Percentiles rank a stretch among this genome's conserved stretches.
These are phyloP conservation scores for Pyrenophora tritici-repentis DNA, from an alignment of 2,329 filamentous ascomycete genomes.

Conservation along the genomic window DNA sequence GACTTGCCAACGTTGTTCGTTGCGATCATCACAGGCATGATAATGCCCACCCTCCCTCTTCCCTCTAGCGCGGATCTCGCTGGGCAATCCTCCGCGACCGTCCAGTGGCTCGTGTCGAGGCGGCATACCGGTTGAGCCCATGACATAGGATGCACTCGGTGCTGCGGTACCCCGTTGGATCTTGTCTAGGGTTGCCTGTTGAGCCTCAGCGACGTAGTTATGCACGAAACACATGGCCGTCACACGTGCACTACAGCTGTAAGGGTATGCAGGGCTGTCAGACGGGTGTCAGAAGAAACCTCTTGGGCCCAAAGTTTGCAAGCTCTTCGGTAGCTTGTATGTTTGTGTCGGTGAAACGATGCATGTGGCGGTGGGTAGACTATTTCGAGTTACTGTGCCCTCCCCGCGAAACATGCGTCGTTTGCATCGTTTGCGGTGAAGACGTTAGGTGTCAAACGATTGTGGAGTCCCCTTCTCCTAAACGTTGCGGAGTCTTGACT, in stretches of 20 bases:
- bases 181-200: constrained; percentile 5
- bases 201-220: neutral
- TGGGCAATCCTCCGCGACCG: constrained; percentile 5
- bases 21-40: constrained; percentile 6
- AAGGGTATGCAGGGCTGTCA: constrained; percentile 9
- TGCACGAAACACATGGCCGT: constrained; percentile 11
- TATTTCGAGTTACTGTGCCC: neutral
- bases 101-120: constrained; percentile 3
- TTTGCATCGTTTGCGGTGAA: constrained; percentile 7
- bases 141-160: constrained; percentile 4
- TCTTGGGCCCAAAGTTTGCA: constrained; percentile 5
- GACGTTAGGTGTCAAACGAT: constrained; percentile 10
- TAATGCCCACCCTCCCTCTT: neutral
- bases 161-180: constrained; percentile 1
- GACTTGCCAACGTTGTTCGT: neutral
- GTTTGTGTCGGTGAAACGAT: constrained; percentile 4
- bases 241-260: constrained; percentile 5
- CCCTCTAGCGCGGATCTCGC: constrained; percentile 7
- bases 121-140: constrained; percentile 1
- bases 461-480: constrained; percentile 1
- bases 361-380: constrained; percentile 2
- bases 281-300: constrained; percentile 11
- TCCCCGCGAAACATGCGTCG: constrained; percentile 5
- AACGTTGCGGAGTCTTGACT: constrained; percentile 6
- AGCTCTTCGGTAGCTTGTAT: constrained; percentile 3